phyloP scores from a whole-genome alignment of 2,329 filamentous ascomycete genomes.

The Coniochaeta sp. region DNA sequence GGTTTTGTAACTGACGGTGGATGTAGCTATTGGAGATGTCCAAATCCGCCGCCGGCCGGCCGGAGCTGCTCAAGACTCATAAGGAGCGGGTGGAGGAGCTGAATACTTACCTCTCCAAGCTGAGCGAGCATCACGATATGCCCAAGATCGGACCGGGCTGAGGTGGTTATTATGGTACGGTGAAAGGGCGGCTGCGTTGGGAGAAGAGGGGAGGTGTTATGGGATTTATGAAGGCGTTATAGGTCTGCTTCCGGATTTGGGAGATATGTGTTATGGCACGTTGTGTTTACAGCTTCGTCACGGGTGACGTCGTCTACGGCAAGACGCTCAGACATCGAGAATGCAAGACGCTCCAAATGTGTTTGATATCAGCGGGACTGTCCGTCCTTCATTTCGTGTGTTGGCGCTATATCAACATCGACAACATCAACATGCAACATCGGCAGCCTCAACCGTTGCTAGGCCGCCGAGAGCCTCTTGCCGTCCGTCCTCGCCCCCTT shows the following conservation, averaged over 20 bases:
- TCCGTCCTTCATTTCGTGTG: not conserved
- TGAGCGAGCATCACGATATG: constrained; percentile 99
- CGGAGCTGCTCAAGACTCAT: constrained; percentile 89
- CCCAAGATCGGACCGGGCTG: constrained; percentile 58
- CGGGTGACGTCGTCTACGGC: not conserved
- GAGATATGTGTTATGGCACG: too few relatives aligned
- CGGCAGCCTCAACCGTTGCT: too few relatives aligned
- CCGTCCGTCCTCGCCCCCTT: too few relatives aligned
- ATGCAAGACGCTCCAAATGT: not conserved
- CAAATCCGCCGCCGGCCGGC: constrained; percentile 46
- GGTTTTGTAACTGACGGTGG: not conserved
- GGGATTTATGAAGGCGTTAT: not conserved
- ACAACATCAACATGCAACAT: too few relatives aligned
- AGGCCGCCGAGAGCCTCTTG: too few relatives aligned
- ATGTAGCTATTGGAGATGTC: constrained; percentile 71
- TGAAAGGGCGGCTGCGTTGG: not conserved
- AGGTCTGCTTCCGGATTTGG: not conserved
- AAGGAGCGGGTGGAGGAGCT: constrained; percentile 94
- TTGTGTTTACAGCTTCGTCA: not conserved
- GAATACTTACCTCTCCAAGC: constrained; percentile 83
- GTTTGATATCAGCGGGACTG: not conserved
- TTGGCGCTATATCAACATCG: not conserved
- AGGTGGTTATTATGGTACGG: too few relatives aligned
- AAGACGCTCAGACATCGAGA: not conserved
- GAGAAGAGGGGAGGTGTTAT: not conserved